phyloP scores from a whole-genome alignment of 441 rosid genomes.

The Gossypium trilobum region DNA sequence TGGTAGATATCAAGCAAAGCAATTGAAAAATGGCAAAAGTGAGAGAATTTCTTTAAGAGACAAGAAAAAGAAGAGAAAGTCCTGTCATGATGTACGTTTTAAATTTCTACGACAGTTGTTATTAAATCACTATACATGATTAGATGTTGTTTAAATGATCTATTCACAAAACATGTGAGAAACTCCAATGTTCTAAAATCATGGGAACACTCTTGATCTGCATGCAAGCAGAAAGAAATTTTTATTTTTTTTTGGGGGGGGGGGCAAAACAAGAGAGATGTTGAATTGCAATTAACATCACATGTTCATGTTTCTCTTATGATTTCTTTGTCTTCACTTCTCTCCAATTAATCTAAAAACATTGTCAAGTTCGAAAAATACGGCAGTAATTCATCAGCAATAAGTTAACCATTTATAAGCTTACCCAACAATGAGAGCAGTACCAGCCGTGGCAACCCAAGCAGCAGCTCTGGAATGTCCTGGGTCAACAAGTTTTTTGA shows the following conservation, averaged over 20 bases:
- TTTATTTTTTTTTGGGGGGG: too few species aligned
- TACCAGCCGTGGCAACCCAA: slow-evolving; percentile 61
- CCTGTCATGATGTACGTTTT: neutral
- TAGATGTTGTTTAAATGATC: too few species aligned
- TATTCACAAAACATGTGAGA: too few species aligned
- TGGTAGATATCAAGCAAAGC: too few species aligned
- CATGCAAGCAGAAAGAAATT: too few species aligned
- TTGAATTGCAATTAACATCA: too few species aligned
- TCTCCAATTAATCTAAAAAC: neutral
- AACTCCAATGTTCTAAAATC: too few species aligned
- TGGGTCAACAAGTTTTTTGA: slow-evolving; percentile 66
- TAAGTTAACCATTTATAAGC: slow-evolving; percentile 15
- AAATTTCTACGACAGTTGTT: neutral
- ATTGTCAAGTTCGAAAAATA: neutral
- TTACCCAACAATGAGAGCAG: slow-evolving; percentile 69
- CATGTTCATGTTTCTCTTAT: neutral
- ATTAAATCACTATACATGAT: neutral
- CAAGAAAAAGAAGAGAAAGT: neutral
- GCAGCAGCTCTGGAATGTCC: slow-evolving; percentile 42
- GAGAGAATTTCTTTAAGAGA: neutral
- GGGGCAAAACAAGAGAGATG: too few species aligned
- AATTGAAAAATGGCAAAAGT: too few species aligned
- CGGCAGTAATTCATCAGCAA: neutral
- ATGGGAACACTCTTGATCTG: too few species aligned
- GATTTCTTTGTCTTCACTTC: neutral